Evolutionary conservation across 2,329 filamentous ascomycete species (phyloP).

Genomic region (Apiospora hydei): DNA sequence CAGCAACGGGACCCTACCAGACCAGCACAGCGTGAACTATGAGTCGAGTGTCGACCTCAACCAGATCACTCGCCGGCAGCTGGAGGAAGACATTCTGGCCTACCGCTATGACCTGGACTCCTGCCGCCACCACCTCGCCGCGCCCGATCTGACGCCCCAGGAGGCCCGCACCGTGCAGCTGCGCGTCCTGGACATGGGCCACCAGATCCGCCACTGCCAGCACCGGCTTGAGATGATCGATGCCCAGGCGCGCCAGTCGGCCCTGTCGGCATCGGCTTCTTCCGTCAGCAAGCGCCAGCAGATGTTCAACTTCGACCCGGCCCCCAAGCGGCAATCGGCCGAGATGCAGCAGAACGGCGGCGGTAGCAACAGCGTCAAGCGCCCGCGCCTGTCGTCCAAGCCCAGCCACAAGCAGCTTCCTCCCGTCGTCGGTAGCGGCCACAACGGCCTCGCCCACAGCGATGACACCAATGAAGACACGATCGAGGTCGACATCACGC

Average conservation of each 20-base stretch:
- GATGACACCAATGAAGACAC: conserved; percentile 23
- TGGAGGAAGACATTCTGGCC: conserved; percentile 51
- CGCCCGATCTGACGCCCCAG: conserved; percentile 46
- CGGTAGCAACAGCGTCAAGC: conserved; percentile 13
- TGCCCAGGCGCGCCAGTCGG: conserved; percentile 35
- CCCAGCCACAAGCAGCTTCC: conserved; percentile 16
- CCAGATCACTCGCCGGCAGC: conserved; percentile 45
- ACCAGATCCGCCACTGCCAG: conserved; percentile 51
- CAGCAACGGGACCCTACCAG: conserved; percentile 17
- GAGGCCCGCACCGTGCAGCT: conserved; percentile 51
- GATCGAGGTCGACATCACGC: conserved; percentile 28
- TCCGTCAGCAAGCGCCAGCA: conserved; percentile 1
- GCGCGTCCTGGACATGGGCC: conserved; percentile 50
- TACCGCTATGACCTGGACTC: conserved; percentile 53
- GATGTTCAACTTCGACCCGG: conserved; percentile 27
- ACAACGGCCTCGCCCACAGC: neutral
- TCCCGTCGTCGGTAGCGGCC: neutral
- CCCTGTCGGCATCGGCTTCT: neutral
- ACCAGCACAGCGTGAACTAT: conserved; percentile 33
- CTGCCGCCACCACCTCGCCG: conserved; percentile 44
- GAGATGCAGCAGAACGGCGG: conserved; percentile 1
- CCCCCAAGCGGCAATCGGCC: conserved; percentile 21
- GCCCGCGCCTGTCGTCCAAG: conserved; percentile 25
- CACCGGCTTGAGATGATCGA: conserved; percentile 51
- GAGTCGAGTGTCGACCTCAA: conserved; percentile 39